Evolutionary conservation across 495 filamentous ascomycete genomes (phyloP).

Genomic region (Penicillium egyptiacum): DNA sequence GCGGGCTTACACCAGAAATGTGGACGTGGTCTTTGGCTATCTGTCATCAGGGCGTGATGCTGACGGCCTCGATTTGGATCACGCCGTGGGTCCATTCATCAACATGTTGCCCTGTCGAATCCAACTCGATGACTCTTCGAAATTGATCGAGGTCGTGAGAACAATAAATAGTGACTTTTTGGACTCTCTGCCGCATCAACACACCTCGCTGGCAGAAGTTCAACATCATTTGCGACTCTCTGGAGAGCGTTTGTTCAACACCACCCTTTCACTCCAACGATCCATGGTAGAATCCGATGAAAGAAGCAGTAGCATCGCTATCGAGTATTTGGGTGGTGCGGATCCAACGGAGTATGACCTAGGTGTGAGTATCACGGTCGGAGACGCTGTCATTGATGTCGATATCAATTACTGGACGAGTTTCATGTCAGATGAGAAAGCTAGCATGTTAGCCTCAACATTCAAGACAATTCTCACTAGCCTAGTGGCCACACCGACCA

Average conservation of each 20-base stretch:
- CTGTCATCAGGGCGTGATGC: neutral
- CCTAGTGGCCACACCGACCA: neutral
- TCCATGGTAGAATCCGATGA: neutral
- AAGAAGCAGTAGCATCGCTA: neutral
- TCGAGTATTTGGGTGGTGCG: neutral
- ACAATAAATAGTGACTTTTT: neutral
- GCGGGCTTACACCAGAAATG: neutral
- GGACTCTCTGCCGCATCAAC: neutral
- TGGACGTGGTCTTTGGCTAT: neutral
- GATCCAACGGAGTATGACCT: neutral
- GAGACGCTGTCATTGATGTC: neutral
- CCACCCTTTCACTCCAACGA: neutral
- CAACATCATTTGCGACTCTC: neutral
- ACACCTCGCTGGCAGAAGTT: neutral
- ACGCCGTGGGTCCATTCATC: neutral
- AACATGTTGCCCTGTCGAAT: neutral
- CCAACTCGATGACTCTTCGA: neutral
- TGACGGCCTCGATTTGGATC: neutral
- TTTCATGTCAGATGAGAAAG: neutral
- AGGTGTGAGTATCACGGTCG: neutral
- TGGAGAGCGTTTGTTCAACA: neutral
- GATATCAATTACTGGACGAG: neutral
- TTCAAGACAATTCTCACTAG: neutral
- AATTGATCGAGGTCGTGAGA: neutral
- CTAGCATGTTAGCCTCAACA: neutral